These are phyloP conservation scores for Capsicum pubescens DNA, from an alignment of 257 asterid species.

Conservation along the genomic window DNA sequence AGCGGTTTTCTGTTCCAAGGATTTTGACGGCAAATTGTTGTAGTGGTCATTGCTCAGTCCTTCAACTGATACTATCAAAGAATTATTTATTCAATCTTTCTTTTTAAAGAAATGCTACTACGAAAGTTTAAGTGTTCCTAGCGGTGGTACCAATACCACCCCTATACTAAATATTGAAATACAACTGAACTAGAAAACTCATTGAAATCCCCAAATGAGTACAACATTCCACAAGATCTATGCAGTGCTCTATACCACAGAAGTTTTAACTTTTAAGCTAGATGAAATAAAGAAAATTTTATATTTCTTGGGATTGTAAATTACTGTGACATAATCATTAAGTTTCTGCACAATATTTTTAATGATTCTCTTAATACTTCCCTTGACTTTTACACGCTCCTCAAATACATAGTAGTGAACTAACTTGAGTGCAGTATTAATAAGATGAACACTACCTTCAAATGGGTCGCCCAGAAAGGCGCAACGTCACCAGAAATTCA, in stretches of 20 bases:
- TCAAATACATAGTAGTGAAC: not conserved
- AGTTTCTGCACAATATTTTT: not conserved
- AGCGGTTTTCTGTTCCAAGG: not conserved
- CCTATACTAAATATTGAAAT: slow-evolving; percentile 13
- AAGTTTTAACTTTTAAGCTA: not conserved
- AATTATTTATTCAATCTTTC: no score
- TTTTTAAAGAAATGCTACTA: no score
- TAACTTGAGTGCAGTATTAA: not conserved
- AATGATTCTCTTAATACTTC: not conserved
- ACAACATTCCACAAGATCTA: slow-evolving; percentile 5
- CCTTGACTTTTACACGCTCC: not conserved
- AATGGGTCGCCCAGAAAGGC: not conserved
- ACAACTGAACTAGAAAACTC: not conserved
- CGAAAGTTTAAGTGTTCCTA: not conserved
- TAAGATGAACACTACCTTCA: not conserved
- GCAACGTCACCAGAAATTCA: not conserved
- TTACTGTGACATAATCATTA: not conserved
- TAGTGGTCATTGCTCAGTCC: not conserved
- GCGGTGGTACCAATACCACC: not conserved
- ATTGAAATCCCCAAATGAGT: not conserved
- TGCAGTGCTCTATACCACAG: not conserved
- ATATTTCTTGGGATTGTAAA: not conserved
- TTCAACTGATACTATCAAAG: no score
- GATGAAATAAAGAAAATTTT: slow-evolving; percentile 2
- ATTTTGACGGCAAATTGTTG: not conserved